phyloP scores from a whole-genome alignment of 805 yeast species.

The Barnettozyma sp. region DNA sequence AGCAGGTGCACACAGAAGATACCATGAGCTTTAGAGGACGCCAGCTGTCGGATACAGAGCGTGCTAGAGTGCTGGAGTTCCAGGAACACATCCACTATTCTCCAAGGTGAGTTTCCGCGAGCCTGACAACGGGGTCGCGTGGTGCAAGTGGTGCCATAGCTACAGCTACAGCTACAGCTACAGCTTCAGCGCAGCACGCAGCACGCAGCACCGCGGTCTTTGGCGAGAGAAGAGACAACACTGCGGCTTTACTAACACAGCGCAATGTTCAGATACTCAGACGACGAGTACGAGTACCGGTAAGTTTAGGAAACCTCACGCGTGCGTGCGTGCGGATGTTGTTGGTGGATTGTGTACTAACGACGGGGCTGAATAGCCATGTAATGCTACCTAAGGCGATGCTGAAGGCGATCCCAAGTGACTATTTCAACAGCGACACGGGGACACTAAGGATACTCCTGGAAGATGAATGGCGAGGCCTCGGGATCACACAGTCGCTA shows the following conservation, averaged over 20 bases:
- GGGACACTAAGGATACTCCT: slow-evolving; percentile 85
- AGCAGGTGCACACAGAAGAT: too few species aligned
- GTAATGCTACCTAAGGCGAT: slow-evolving; percentile 95
- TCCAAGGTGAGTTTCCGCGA: slow-evolving; percentile 41
- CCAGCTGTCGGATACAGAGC: slow-evolving; percentile 72
- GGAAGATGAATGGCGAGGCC: slow-evolving; percentile 98
- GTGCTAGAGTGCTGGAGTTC: slow-evolving; percentile 82
- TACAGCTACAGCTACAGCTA: too few species aligned
- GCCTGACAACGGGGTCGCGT: too few species aligned
- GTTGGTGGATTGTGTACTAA: background rate
- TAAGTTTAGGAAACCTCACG: slow-evolving; percentile 23
- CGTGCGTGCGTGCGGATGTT: background rate
- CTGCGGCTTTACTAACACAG: too few species aligned
- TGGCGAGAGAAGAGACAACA: too few species aligned
- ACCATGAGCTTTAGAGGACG: slow-evolving; percentile 48
- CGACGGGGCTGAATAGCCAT: slow-evolving; percentile 44
- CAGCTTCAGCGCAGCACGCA: too few species aligned
- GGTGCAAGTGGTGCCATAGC: too few species aligned
- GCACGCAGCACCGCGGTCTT: too few species aligned
- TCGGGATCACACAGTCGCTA: slow-evolving; percentile 93
- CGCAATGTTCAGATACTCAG: slow-evolving; percentile 55
- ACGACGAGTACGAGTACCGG: slow-evolving; percentile 83
- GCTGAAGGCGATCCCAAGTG: slow-evolving; percentile 90
- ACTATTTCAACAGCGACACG: slow-evolving; percentile 87
- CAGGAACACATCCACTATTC: slow-evolving; percentile 94